Evolutionary conservation across 345 rosid species (phyloP), one percentile per base, ranked within the genome.

Genomic region (Litchi chinensis): DNA sequence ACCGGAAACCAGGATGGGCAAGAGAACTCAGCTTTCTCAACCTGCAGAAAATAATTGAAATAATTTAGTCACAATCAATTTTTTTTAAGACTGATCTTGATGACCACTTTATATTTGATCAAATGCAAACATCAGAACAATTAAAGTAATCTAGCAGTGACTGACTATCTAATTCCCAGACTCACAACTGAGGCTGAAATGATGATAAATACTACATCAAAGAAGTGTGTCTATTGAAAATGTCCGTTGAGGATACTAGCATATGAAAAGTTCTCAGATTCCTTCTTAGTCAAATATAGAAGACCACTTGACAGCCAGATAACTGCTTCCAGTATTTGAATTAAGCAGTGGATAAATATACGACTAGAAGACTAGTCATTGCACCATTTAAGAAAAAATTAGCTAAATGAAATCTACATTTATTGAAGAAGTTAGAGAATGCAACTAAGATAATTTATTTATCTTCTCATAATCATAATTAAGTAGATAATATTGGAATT

Each of bases 1-100:
- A 93, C 85, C 5, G 99, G 95, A 86, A 93, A 92, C 90, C 93
- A 92, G 57, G 97, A 85, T 50, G 99, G 98, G 78, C 94, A 92
- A 71, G 96, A 85, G 81, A 90, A 95, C 16, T 93, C 97, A 70
- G 96, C 99, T 74, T 48, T 89, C 71, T 91, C 93, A 63, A 95
- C 90, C 99, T 95, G 92, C 85, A 82, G n/a, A 75, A 65, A 52
- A 65, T 24, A 68, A n/a, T 52, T 15, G 5, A 75, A 65, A 62
- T 54, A 67, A 76, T 16, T 59, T 11, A 13, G 64, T 68, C 12
- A 41, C 44, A 59, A 68, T 12, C 59, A 79, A 64, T 41, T 21
- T 37, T 76, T 41, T 52, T 13, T 50, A 52, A 69, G 48, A 54
- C 12, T 54, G 21, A 73, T 15, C 48, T 8, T 18, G 62, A 52